A percentile compares a stretch with the other conserved stretches of the same genome.
Conservation (phyloP, 768 basidiomycete genomes). For the Rhizopogon vulgaris region DNA sequence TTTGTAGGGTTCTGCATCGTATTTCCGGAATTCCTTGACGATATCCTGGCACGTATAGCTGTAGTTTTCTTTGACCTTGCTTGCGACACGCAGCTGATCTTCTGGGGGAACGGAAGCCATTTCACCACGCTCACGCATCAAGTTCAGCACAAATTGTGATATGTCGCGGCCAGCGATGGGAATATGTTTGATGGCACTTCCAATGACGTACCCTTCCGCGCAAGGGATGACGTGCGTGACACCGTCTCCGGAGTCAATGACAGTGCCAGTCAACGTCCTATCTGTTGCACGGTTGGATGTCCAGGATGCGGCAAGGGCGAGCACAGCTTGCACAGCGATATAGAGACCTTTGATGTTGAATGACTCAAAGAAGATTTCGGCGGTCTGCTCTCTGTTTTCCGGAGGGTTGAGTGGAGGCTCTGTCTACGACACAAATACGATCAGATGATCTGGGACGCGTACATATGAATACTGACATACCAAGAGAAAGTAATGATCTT, state of each 20-base stretch:
- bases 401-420: conserved; percentile 97
- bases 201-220: conserved; percentile 98
- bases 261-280: conserved; percentile 92
- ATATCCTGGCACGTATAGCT: conserved; percentile 99
- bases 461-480: conserved; percentile 42
- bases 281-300: conserved; percentile 84
- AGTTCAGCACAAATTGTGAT: conserved; percentile 90
- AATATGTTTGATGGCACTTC: conserved; percentile 97
- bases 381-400: conserved; percentile 98
- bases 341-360: conserved; percentile 99
- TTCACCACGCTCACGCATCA: conserved; percentile 94
- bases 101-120: conserved; percentile 87
- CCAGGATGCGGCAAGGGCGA: conserved; percentile 98
- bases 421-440: conserved; percentile 50
- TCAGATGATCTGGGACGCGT: neutral
- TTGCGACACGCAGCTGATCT: conserved; percentile 86
- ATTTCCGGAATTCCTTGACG: conserved; percentile 97
- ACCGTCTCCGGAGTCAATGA: conserved; percentile 98
- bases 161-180: conserved; percentile 98
- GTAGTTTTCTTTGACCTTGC: conserved; percentile 96
- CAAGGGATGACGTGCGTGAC: conserved; percentile 97
- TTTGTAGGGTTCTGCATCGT: conserved; percentile 93
- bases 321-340: conserved; percentile 97
- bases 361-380: conserved; percentile 99
- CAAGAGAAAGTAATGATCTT: conserved; percentile 96